These are phyloP conservation scores for Fusarium ambrosium DNA, from an alignment of 2,329 filamentous ascomycete species.

Conservation along the genomic window DNA sequence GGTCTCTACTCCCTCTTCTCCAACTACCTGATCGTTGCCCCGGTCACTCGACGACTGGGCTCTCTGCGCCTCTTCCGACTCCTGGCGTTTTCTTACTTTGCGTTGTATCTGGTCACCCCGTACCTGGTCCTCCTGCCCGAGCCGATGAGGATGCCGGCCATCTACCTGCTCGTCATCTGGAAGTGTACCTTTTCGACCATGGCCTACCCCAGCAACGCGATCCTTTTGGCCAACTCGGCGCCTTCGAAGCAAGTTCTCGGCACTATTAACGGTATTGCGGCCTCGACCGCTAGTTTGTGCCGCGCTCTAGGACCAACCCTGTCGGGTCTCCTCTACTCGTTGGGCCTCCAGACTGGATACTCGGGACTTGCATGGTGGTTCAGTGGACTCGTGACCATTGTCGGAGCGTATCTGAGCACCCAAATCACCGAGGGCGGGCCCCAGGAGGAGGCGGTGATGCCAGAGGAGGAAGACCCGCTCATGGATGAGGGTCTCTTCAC, in stretches of 20 bases:
- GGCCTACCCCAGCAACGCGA: slow-evolving; percentile 90
- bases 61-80: slow-evolving; percentile 86
- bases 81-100: slow-evolving; percentile 84
- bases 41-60: slow-evolving; percentile 80
- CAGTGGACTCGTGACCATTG: slow-evolving; percentile 80
- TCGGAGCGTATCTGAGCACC: slow-evolving; percentile 81
- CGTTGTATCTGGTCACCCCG: slow-evolving; percentile 88
- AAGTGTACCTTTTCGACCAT: slow-evolving; percentile 95
- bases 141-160: slow-evolving; percentile 76
- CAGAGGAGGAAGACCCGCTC: slow-evolving; percentile 57
- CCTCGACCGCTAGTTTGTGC: slow-evolving; percentile 89
- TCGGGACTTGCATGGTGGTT: slow-evolving; percentile 96
- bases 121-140: slow-evolving; percentile 89
- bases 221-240: slow-evolving; percentile 89
- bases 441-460: slow-evolving; percentile 56
- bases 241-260: slow-evolving; percentile 88
- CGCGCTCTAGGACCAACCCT: slow-evolving; percentile 90
- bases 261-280: slow-evolving; percentile 92
- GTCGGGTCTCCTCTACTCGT: slow-evolving; percentile 86
- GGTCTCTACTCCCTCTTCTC: slow-evolving; percentile 91
- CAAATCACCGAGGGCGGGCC: slow-evolving; percentile 77
- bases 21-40: slow-evolving; percentile 86
- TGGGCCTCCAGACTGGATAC: slow-evolving; percentile 83
- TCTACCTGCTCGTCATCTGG: slow-evolving; percentile 85
- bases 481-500: slow-evolving; percentile 50